Evolutionary conservation across 1,139 yeast genomes (phyloP), one percentile per base, ranked within the genome.

Genomic region (Taphrina sp.): DNA sequence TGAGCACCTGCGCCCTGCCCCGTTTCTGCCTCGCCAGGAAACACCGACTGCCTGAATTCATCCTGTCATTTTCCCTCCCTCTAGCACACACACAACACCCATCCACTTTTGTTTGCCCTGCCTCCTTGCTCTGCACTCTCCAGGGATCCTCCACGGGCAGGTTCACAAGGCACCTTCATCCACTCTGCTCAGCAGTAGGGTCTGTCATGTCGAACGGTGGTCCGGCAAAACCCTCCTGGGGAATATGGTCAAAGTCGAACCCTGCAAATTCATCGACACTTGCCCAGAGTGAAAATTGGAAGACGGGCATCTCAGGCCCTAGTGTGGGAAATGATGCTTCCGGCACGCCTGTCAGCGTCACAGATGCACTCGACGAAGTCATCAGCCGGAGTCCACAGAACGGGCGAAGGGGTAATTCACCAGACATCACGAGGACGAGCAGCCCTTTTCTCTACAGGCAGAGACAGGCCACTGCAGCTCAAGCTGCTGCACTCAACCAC

Each of bases 401-500:
- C 29, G 54, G 54, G 3, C 38, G 54, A 49, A 33, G 54, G 17
- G 54, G 38, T 0, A 43, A 43, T 23, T 49, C 54, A 8, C 54
- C 54, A 7, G 54, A 49, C 33, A n/a, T 49, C 10, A 28, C 41
- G 20, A 29, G 54, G 16, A 39, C 46, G 26, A 38, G 19, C 14
- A 38, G 46, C 19, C 54, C 54, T 16, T 49, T 49, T 24, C 29
- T 49, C 20, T 42, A 49, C 17, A 28, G 54, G 14, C 54, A 49
- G 33, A 22, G 54, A 22, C 54, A 49, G 26, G 54, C 54, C 8
- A 39, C 54, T n/a, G 46, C 54, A 12, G 54, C 46, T 5, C 54
- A 49, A 24, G 54, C 54, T 5, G 54, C 46, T 16, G 46, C 54
- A 2, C 31, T 49, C 17, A 33, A 33, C 24, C 54, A 41, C n/a